Base-by-base conservation (phyloP, 1,284 basidiomycete genomes). In the Porodaedalea pini region DNA sequence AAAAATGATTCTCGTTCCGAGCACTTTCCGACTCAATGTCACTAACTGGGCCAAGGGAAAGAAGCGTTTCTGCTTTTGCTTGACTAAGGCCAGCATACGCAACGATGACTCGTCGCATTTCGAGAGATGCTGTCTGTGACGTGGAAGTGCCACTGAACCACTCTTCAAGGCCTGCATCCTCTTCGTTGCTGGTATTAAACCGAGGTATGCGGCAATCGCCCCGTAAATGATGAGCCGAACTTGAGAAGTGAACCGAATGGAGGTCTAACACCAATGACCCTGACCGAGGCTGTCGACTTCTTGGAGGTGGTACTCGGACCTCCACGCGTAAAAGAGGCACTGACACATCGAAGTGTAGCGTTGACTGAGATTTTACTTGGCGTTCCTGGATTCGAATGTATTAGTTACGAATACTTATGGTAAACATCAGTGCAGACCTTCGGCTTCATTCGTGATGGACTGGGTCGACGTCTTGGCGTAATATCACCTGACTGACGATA, bases 211-310 rank as follows among this genome's bases (percentile, higher is more conserved):
- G 51, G 19, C 21, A 23, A 17, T 31, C 51, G 8, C 23, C 15
- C n/a, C 17, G 51, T 3, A 40, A 19, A 27, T 8, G 32, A n/a
- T 19, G 29, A 17, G 41, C 19, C 10, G 32, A 31, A 11, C 21
- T 55, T 34, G 45, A 47, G 23, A 65, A 32, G 21, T 53, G 63
- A 17, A 65, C 50, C 7, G 59, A 44, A 47, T 69, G 67, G 5
- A 67, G 19, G 51, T 70, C 68, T 15, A 68, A 13, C 4, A 68
- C 54, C 8, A 70, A 36, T n/a, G 61, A 56, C 17, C 68, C 68
- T 7, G 68, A 68, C 6, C 68, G 61, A 15, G 63, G 57, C 7
- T 56, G 48, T 10, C 52, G 25, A 25, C 23, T 37, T 36, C 27
- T 62, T 50, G 56, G 59, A 15, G 55, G 29, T 6, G 66, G 64